Base-by-base conservation (phyloP, 768 basidiomycete species). In the Mycena belliarum region DNA sequence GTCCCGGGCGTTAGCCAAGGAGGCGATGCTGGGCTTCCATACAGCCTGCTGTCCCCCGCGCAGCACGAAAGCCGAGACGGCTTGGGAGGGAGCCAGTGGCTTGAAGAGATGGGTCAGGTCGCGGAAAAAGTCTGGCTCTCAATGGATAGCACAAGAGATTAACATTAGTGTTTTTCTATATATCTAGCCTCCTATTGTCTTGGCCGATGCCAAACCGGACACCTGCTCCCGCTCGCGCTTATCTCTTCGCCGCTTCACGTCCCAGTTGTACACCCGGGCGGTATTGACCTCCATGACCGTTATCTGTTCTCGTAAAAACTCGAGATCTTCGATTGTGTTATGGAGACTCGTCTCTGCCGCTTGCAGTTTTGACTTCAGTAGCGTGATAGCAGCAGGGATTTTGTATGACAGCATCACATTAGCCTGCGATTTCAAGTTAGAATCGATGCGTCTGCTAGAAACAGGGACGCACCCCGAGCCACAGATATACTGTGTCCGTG, bases 321-420 rank as follows among this genome's bases (percentile, higher is more conserved):
- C 94, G 21, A 97, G 78, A 70, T 98, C 97, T 66, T 95, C 93
- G 41, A 88, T 77, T 0, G 88, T 85, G 68, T 87, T 86, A 25
- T 76, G 67, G 49, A 96, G 73, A 54, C 78, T 83, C 14, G 73
- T 74, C 67, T 91, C 82, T 0, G 95, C 95, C 0, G 81, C 78
- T 0, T 76, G 72, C 26, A 95, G 83, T 72, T 98, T 98, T 24
- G 83, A 81, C 53, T 80, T 72, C 0, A 99, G 76, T 9, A 98
- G 81, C 1, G 79, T 70, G 54, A 89, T 82, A 2, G 97, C 97
- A 16, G 83, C 85, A 1, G 84, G 80, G 24, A 96, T 75, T 60
- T 89, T 89, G 76, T 99, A 99, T 0, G 94, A 91, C 2, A 99
- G 79, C 96, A 98, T 98, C 2, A 95, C 93, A 62, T 98, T 98